phyloP scores from a whole-genome alignment of 441 rosid species.

The Pelargonium myrrhifolium region DNA sequence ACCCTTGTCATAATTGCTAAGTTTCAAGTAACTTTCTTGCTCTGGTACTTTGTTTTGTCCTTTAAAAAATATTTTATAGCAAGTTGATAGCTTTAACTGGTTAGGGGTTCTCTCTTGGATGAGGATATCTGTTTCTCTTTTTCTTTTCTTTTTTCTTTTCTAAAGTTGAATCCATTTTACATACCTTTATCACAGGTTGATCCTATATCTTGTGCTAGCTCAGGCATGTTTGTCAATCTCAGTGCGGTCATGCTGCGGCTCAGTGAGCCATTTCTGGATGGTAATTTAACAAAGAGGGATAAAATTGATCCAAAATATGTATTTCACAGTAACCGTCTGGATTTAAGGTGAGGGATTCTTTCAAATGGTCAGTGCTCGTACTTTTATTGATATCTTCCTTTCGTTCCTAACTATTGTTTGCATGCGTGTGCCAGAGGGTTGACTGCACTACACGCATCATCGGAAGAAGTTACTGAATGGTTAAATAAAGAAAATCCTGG shows the following conservation, averaged over 20 bases:
- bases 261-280: constrained; percentile 88
- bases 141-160: neutral
- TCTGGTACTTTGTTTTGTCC: neutral
- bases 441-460: constrained; percentile 87
- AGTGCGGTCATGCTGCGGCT: constrained; percentile 90
- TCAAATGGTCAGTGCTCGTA: neutral
- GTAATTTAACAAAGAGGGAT: constrained; percentile 64
- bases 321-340: constrained; percentile 61
- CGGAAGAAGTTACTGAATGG: constrained; percentile 88
- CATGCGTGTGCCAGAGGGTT: constrained; percentile 41
- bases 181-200: constrained; percentile 60
- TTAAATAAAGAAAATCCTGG: constrained; percentile 39
- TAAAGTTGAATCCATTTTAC: constrained; percentile 14
- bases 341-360: constrained; percentile 49
- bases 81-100: too few relatives aligned
- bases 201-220: constrained; percentile 82
- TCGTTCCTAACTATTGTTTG: constrained; percentile 20
- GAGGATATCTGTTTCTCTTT: neutral
- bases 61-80: constrained; percentile 1
- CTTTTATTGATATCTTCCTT: constrained; percentile 6
- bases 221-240: constrained; percentile 96
- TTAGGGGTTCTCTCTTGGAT: too few relatives aligned
- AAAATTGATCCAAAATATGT: constrained; percentile 81
- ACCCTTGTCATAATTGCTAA: neutral
- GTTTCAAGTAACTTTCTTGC: neutral